Evolutionary conservation across 441 rosid genomes (phyloP).

Genomic region (Populus hybrid): DNA sequence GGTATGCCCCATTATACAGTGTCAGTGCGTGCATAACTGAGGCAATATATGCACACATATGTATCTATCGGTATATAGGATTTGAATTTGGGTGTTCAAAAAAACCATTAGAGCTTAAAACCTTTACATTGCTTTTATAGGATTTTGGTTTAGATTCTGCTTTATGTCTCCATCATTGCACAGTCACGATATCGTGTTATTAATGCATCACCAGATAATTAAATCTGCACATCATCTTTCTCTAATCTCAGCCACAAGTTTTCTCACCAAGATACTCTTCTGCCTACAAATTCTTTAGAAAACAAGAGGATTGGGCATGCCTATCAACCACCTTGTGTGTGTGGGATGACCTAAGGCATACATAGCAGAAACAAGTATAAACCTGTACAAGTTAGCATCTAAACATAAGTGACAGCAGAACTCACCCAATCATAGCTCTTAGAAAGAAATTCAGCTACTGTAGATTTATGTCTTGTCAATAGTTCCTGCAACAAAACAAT

Average conservation of each 20-base stretch:
- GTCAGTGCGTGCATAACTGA: not conserved
- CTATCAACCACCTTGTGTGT: not conserved
- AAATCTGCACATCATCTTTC: not conserved
- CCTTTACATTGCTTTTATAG: not conserved
- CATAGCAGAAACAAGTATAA: not conserved
- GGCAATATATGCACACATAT: not conserved
- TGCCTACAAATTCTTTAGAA: not conserved
- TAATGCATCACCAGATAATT: not conserved
- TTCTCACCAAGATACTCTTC: not conserved
- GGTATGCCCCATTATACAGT: not conserved
- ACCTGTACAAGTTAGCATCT: not conserved
- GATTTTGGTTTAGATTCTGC: not conserved
- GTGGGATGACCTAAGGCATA: not conserved
- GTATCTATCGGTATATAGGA: not conserved
- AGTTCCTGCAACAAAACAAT: constrained; percentile 59
- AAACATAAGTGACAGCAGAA: constrained; percentile 6
- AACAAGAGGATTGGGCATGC: not conserved
- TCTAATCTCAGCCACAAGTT: not conserved
- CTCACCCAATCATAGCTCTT: constrained; percentile 94
- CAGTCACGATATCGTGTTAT: too few species aligned
- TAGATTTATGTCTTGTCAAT: constrained; percentile 91
- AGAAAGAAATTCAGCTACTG: constrained; percentile 88
- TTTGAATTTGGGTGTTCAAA: not conserved
- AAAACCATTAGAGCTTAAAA: not conserved
- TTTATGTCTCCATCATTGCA: too few species aligned